Conservation (phyloP, 805 yeast genomes). For the Kazachstania kunashirensis region DNA sequence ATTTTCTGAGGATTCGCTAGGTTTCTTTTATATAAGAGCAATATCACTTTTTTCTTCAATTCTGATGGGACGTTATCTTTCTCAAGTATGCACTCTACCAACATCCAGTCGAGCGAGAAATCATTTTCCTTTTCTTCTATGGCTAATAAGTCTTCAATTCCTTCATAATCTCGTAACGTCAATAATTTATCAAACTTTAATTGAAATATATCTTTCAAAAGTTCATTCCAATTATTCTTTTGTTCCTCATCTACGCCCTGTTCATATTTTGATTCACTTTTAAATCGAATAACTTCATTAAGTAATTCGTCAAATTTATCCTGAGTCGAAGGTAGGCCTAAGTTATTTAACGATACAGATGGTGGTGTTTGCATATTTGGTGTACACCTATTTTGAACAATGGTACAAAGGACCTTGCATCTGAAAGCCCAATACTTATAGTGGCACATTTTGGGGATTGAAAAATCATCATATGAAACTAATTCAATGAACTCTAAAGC, state of each 20-base stretch:
- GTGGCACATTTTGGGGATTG: constrained; percentile 15
- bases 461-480: constrained; percentile 14
- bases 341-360: too few relatives aligned
- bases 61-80: constrained; percentile 12
- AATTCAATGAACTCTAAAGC: constrained; percentile 14
- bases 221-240: too few relatives aligned
- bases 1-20: constrained; percentile 8
- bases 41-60: constrained; percentile 13
- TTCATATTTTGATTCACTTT: too few relatives aligned
- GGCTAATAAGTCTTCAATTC: background rate
- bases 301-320: background rate
- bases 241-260: too few relatives aligned
- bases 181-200: too few relatives aligned
- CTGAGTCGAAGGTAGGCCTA: too few relatives aligned
- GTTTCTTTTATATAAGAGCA: constrained; percentile 18
- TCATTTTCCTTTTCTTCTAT: constrained; percentile 2
- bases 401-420: constrained; percentile 6
- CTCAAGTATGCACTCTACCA: constrained; percentile 14
- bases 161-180: too few relatives aligned
- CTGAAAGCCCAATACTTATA: constrained; percentile 24
- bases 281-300: background rate
- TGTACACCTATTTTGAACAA: background rate
- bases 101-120: constrained; percentile 16
- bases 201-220: too few relatives aligned
- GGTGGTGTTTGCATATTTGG: too few relatives aligned